Conservation (phyloP, 2,329 filamentous ascomycete species). For the Phialophora verrucosa region DNA sequence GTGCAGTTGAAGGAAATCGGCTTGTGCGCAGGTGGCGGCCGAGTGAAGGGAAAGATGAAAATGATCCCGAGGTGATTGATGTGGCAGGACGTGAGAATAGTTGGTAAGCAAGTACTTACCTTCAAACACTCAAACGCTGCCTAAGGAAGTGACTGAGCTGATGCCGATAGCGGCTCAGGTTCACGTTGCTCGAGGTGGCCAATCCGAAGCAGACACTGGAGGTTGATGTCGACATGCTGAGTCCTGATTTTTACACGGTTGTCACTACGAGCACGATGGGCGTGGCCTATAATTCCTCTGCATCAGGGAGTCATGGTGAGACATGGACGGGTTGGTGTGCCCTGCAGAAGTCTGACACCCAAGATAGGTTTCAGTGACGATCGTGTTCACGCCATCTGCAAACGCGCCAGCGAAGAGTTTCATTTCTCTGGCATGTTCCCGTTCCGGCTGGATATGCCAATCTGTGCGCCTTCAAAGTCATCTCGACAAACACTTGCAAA, state of each 20-base stretch:
- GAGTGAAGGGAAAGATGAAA: slow-evolving; percentile 32
- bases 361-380: slow-evolving; percentile 35
- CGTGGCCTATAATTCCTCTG: slow-evolving; percentile 40
- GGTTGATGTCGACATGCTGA: slow-evolving; percentile 44
- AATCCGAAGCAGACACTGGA: slow-evolving; percentile 40
- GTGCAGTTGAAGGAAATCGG: slow-evolving; percentile 42
- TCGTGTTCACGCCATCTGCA: slow-evolving; percentile 40
- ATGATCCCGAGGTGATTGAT: slow-evolving; percentile 30
- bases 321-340: background rate
- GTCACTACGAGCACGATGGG: slow-evolving; percentile 42
- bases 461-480: slow-evolving; percentile 42
- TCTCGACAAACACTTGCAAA: slow-evolving; percentile 40
- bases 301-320: slow-evolving; percentile 40
- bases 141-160: background rate
- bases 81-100: slow-evolving; percentile 25
- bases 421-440: slow-evolving; percentile 25
- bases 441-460: slow-evolving; percentile 39
- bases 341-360: background rate
- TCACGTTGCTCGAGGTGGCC: slow-evolving; percentile 40
- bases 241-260: slow-evolving; percentile 42
- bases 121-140: background rate
- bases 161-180: slow-evolving; percentile 34
- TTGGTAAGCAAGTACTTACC: slow-evolving; percentile 9
- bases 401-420: slow-evolving; percentile 38
- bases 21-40: slow-evolving; percentile 41